Base-by-base conservation (phyloP, 192 early-diverging fungal genomes). In the Spinellus fusiger region DNA sequence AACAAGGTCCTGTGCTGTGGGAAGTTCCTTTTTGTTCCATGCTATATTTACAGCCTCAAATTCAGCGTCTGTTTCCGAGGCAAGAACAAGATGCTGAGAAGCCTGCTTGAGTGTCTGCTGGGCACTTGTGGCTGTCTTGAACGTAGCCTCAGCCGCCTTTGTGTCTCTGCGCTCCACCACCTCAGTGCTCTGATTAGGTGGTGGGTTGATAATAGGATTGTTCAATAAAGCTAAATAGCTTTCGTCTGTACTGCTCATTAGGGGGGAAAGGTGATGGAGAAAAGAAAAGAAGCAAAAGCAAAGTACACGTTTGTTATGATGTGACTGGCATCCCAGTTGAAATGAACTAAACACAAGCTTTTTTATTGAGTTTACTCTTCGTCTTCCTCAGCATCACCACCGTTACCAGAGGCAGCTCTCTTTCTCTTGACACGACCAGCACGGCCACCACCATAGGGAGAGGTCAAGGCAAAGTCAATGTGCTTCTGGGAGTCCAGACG, bases 371-470 rank as follows among this genome's bases (percentile, higher is more conserved):
- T 68, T 73, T 78, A 75, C 52, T 80, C 77, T 78, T 87, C 87
- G 26, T 87, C 87, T 63, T 79, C 84, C 34, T 48, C 81, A 23
- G 84, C 82, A 48, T 56, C 78, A 62, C 73, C 78, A 59, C 65
- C 77, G 55, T 77, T 84, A 58, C 85, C 87, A 62, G 84, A 77
- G 63, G 82, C 82, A 46, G 87, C 84, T 69, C 94, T 86, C 91
- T 96, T 96, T 75, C 96, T 86, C 89, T 95, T 92, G 65, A 90
- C 85, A 83, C 96, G 94, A 69, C 96, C 96, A 59, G 93, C 80
- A 80, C 95, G 93, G 73, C 95, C 95, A 86, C 95, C 95, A 82
- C 95, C 95, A 79, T 89, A 92, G 58, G 94, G 91, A 65, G 91
- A 93, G 77, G 89, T 70, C 53, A 68, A 66, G 48, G 80, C 74